phyloP scores from a whole-genome alignment of 2,329 filamentous ascomycete genomes.

The Trichoderma brevicompactum region DNA sequence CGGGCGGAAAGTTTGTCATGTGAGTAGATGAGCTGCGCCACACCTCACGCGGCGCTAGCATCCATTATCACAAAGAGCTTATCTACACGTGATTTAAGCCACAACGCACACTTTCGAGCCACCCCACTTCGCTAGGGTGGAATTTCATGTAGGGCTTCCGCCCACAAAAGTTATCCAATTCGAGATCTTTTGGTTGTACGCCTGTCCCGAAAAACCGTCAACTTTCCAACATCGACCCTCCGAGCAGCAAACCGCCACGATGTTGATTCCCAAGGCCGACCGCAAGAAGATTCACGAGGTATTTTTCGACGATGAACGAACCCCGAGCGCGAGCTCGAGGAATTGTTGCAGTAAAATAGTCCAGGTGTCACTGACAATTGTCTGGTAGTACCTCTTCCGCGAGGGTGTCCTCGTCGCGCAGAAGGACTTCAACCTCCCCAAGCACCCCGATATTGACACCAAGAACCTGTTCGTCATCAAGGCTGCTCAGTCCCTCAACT shows the following conservation, averaged over 20 bases:
- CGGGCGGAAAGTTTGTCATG: slow-evolving; percentile 15
- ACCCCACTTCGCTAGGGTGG: slow-evolving; percentile 44
- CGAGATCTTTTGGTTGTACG: slow-evolving; percentile 42
- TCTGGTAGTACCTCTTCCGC: slow-evolving; percentile 85
- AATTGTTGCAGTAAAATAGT: slow-evolving; percentile 10
- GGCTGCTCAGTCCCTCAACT: slow-evolving; percentile 97
- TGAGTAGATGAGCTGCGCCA: slow-evolving; percentile 26
- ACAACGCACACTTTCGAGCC: slow-evolving; percentile 36
- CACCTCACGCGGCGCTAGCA: not conserved
- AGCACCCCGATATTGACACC: slow-evolving; percentile 98
- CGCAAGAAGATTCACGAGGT: slow-evolving; percentile 99
- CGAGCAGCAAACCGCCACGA: slow-evolving; percentile 63
- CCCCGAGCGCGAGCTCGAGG: slow-evolving; percentile 16
- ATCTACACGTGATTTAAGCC: slow-evolving; percentile 43
- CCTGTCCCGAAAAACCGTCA: slow-evolving; percentile 46
- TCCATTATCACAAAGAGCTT: slow-evolving; percentile 38
- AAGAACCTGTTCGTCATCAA: slow-evolving; percentile 99
- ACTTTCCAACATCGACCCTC: slow-evolving; percentile 55
- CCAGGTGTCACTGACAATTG: slow-evolving; percentile 36
- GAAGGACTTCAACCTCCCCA: slow-evolving; percentile 98
- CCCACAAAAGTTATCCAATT: slow-evolving; percentile 54
- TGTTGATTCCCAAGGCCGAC: slow-evolving; percentile 99
- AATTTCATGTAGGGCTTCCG: slow-evolving; percentile 48
- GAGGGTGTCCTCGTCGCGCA: slow-evolving; percentile 93
- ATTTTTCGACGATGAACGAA: slow-evolving; percentile 34